Base-by-base conservation (phyloP, 2,329 filamentous ascomycete genomes). In the Ceratocystis eucalypticola region DNA sequence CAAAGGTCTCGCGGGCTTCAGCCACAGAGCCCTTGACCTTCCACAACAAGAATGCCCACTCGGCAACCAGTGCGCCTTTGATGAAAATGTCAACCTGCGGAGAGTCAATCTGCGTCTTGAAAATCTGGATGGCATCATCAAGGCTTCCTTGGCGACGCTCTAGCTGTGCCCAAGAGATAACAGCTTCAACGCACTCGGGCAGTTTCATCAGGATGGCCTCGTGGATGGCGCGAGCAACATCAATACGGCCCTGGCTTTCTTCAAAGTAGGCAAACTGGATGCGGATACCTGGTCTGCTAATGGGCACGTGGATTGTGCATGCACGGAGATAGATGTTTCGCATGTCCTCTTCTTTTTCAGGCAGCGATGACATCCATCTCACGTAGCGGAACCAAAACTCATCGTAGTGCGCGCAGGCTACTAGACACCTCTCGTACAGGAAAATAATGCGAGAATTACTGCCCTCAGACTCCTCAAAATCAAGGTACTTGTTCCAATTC, bases 321-420 rank as follows among this genome's bases (percentile, higher is more conserved):
- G 93, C 94, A 66, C 91, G 86, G 74, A 93, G 86, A 73, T 95
- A 97, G 69, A 97, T 94, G 75, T 90, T 92, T 67, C 94, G 88
- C 5, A 93, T 87, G 73, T 96, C 92, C 74, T 96, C 90, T 59
- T 91, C 86, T 74, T 95, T 96, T 70, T 81, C 85, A 1, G 84
- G 77, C 73, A 96, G 89, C 0, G 85, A 85, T 68, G 83, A 81
- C 89, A 96, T 96, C 94, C 94, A 99, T 50, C 93, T 82, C 17
- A 88, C 90, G 75, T 96, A 99, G n/a, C 94, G 88, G 72, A 96
- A 85, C 94, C 94, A 99, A 75, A 97, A 96, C 73, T 97, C 93
- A 62, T 97, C 93, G 73, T 99, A 96, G 70, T 95, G 88, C 17
- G 94, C 93, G 72, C 90, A 95, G 0, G 91, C 93, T 45, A 96